Evolutionary conservation across 139 green algal genomes (phyloP), one percentile per base, ranked within the genome.

Genomic region (Coccomyxa sp.): DNA sequence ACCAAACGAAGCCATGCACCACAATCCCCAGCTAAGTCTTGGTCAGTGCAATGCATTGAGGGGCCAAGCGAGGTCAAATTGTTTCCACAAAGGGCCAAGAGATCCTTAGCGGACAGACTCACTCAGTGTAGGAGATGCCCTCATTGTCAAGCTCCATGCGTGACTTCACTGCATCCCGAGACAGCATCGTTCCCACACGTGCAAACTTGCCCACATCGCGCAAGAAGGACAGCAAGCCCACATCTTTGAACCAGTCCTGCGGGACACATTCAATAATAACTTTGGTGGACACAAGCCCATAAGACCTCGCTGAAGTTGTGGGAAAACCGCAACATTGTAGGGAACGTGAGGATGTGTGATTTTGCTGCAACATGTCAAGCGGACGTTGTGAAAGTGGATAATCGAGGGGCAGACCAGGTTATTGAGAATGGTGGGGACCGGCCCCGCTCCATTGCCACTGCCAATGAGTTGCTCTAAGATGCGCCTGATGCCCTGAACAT

Each of bases 171-270:
- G 92, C 96, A 67, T 99, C 97, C 84, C 98, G 98, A 66, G 90
- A 87, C 67, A 99, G 88, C 97, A 99, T 99, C 25, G 91, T 95
- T 76, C 95, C 94, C 28, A 99, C 93, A 13, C 97, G 90, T 13
- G 96, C 96, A 81, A 92, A 94, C 88, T 97, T 97, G 66, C 97
- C 96, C 9, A 99, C 87, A 58, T 99, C 94, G 12, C 97, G 86
- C 83, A 99, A 87, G 84, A 99, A 99, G 14, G 88, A 85, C 12
- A 99, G 90, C 79, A 99, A 91, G 11, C 76, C 77, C 90, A 99
- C 97, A 66, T 81, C 76, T 0, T 90, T 89, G 86, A 96, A 96
- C 95, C 95, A 98, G 85, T 97, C 94, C 77, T 85, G 82, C n/a
- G 17, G 10, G 16, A n/a, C 13, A 81, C 15, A 51, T 27, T n/a